Evolutionary conservation across 306 rosid species (phyloP), one percentile per base, ranked within the genome.

Genomic region (Amphicarpaea edgeworthii): DNA sequence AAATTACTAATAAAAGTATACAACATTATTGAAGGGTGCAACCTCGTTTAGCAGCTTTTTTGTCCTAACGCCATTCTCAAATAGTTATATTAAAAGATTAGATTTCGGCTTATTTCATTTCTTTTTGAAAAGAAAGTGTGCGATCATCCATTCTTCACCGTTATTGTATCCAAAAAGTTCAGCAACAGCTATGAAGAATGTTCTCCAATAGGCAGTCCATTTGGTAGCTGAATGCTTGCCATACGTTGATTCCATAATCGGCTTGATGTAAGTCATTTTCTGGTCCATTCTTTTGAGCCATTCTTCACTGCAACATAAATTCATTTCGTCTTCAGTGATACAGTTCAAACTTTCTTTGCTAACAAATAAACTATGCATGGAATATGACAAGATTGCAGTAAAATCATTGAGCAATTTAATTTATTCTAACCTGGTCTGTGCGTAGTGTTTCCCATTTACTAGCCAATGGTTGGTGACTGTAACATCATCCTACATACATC

Each of bases 91-190:
- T 15, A 60, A 58, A 59, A 57, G 57, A 28, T 8, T 38, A 8
- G 10, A 11, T 67, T 62, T 51, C 23, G 8, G 70, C 42, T 57
- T 24, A 51, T 34, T 59, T 90, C 70, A 86, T 73, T 86, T 91
- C 94, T 87, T 94, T 76, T 86, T 86, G 83, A 94, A 88, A 12
- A 91, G 86, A 78, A 88, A 91, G 64, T 58, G 94, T 28, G 84
- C 83, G 54, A 94, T 89, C 96, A 94, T 91, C 98, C 89, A 94
- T 84, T 94, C 98, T 85, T 91, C 97, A 23, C 96, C 98, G 17
- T 88, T 68, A 51, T 82, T 94, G 85, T 90, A 94, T 20, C 86
- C 94, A 58, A 94, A 94, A 23, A 94, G 91, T 81, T 91, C 98
- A 26, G 98, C 93, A 1, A 90, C 97, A 4, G 96, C 84, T 59